Percentiles rank a stretch among this genome's conserved stretches.
Evolutionary conservation across 2,329 filamentous ascomycete species (phyloP).

Genomic region (Endothia cerciana): DNA sequence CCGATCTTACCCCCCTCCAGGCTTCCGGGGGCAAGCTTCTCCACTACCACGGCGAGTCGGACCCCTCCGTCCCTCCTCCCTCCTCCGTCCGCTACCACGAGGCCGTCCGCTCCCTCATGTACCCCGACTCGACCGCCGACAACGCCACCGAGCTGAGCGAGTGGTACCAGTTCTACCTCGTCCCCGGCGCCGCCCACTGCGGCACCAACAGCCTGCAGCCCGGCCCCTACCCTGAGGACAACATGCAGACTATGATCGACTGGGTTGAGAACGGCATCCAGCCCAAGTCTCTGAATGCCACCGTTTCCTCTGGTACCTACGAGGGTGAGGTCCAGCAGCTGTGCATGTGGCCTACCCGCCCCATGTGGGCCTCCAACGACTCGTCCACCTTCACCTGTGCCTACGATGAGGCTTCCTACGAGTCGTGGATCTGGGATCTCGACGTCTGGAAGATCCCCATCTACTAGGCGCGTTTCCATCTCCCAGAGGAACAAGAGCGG

Average conservation of each 20-base stretch:
- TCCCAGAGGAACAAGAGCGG: neutral
- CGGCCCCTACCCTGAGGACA: slow-evolving; percentile 56
- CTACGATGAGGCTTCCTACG: slow-evolving; percentile 30
- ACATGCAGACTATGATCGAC: slow-evolving; percentile 72
- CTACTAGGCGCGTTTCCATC: slow-evolving; percentile 22
- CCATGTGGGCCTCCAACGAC: slow-evolving; percentile 27
- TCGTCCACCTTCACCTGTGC: slow-evolving; percentile 27
- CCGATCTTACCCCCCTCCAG: slow-evolving; percentile 56
- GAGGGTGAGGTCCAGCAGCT: slow-evolving; percentile 41
- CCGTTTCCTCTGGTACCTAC: slow-evolving; percentile 37
- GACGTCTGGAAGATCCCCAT: slow-evolving; percentile 30
- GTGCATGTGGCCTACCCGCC: slow-evolving; percentile 44
- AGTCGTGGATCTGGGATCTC: slow-evolving; percentile 29
- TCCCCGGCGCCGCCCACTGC: slow-evolving; percentile 59
- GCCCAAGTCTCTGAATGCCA: slow-evolving; percentile 44
- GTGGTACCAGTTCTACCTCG: slow-evolving; percentile 59
- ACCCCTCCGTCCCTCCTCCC: slow-evolving; percentile 54
- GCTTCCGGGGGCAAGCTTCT: slow-evolving; percentile 57
- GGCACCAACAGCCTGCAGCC: slow-evolving; percentile 49
- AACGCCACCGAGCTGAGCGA: slow-evolving; percentile 48
- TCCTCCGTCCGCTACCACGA: slow-evolving; percentile 60
- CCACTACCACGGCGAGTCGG: slow-evolving; percentile 62
- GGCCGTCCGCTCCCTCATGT: slow-evolving; percentile 56
- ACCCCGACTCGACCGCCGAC: slow-evolving; percentile 43
- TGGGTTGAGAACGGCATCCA: slow-evolving; percentile 62